A percentile compares a stretch with the other conserved stretches of the same genome.
Conservation (phyloP, 129 eudicot genomes). For the Chrysanthemum makinoi region DNA sequence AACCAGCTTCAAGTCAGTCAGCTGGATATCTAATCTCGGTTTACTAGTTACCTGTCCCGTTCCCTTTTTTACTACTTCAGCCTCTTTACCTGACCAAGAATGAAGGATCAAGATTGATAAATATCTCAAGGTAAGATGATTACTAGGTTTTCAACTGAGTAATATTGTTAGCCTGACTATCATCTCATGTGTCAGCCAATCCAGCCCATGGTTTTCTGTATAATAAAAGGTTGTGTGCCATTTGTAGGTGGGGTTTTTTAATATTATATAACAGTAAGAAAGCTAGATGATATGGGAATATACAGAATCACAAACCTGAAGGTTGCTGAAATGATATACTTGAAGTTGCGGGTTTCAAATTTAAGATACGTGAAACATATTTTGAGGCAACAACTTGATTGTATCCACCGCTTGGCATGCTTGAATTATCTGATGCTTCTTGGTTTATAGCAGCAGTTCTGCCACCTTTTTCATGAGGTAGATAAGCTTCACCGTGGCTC, state of each 20-base stretch:
- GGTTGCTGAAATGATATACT: constrained; percentile 52
- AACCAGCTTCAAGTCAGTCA: constrained; percentile 79
- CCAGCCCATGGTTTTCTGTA: no score
- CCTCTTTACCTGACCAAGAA: constrained; percentile 62
- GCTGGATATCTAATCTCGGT: constrained; percentile 73
- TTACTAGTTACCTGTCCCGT: constrained; percentile 62
- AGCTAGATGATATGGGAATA: not conserved
- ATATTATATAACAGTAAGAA: constrained; percentile 2
- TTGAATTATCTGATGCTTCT: constrained; percentile 54
- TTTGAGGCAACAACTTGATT: constrained; percentile 91
- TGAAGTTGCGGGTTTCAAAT: constrained; percentile 70
- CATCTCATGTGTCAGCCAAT: no score
- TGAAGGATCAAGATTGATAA: no score
- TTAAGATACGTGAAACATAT: constrained; percentile 89
- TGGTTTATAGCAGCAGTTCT: constrained; percentile 62
- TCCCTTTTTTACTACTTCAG: constrained; percentile 54
- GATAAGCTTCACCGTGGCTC: constrained; percentile 95
- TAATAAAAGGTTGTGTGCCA: no score
- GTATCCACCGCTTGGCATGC: constrained; percentile 66
- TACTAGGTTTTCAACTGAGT: no score
- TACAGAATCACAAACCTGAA: constrained; percentile 43
- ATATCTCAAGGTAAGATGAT: no score
- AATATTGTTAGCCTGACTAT: no score
- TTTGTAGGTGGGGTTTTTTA: not conserved
- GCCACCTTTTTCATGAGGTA: constrained; percentile 97